Base-by-base conservation (phyloP, 164 flowering plant species). In the Cinnamomum chago region DNA sequence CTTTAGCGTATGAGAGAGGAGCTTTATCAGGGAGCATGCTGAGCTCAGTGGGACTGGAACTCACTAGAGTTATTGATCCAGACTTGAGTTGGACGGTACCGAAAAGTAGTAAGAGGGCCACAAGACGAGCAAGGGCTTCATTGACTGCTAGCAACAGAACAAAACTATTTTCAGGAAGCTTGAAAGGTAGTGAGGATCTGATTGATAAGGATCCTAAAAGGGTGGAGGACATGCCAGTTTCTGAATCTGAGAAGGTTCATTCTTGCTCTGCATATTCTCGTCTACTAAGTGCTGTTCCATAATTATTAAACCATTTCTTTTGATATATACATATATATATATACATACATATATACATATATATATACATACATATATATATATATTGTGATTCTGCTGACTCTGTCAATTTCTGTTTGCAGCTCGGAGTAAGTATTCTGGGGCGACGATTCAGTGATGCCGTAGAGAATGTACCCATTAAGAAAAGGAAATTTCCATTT, bases 171-270 rank as follows among this genome's bases (percentile, higher is more conserved):
- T 40, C 47, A 40, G 47, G 47, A 40, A 80, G 58, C 20, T 60
- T 75, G 50, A 80, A 79, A 68, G 66, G 50, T 51, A 79, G 58
- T 65, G 71, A 35, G 18, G 82, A 77, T 18, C 73, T 70, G 52
- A 70, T 68, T 17, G 82, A 78, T 66, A 76, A 50, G 70, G 78
- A 76, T 52, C 71, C 73, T n/a, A 77, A 80, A 68, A 73, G 77
- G 70, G 80, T 70, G 58, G 83, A 78, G 58, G 84, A 82, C 40
- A 74, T 74, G 66, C 77, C 88, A 47, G 90, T 84, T 35, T 85
- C 95, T 40, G 93, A 89, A 67, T 84, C 88, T 40, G 91, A 88
- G 75, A 89, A 92, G 91, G 97, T 92, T 58, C 50, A 52, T 28
- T 51, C 4, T 14, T 58, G 50, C 30, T 67, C 20, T 3, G 60